A percentile compares a stretch with the other conserved stretches of the same genome.
These are phyloP conservation scores for Suhomyces ambrosiae DNA, from an alignment of 1,139 yeast species.

Conservation along the genomic window DNA sequence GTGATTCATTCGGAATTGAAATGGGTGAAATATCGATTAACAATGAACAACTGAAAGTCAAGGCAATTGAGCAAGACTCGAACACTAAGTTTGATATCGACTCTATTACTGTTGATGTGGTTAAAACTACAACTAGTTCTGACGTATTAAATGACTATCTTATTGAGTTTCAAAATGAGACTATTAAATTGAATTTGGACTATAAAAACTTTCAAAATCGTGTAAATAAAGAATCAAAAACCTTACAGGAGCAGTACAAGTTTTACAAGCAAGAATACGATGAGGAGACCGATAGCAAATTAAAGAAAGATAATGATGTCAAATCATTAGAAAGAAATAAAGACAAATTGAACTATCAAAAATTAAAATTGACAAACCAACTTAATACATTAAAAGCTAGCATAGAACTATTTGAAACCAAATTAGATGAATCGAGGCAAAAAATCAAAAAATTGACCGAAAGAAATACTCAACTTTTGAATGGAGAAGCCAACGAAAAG, in stretches of 20 bases:
- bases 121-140: constrained; percentile 10
- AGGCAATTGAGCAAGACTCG: not conserved
- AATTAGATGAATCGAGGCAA: constrained; percentile 27
- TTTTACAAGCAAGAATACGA: constrained; percentile 31
- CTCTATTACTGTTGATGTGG: constrained; percentile 14
- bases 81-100: constrained; percentile 10
- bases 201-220: constrained; percentile 24
- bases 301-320: constrained; percentile 35
- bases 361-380: constrained; percentile 36
- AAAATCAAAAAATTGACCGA: constrained; percentile 30
- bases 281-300: constrained; percentile 34
- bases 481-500: constrained; percentile 27
- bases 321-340: constrained; percentile 37
- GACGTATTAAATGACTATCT: constrained; percentile 28
- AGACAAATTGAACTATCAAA: constrained; percentile 33
- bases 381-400: constrained; percentile 27
- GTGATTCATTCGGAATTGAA: constrained; percentile 5
- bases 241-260: constrained; percentile 25
- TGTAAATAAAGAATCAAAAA: constrained; percentile 25
- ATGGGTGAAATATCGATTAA: constrained; percentile 5
- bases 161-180: constrained; percentile 32
- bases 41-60: not conserved
- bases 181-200: constrained; percentile 29
- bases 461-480: constrained; percentile 24
- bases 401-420: constrained; percentile 21